A percentile compares a stretch with the other conserved stretches of the same genome.
phyloP scores from a whole-genome alignment of 257 asterid species.

The Rubia yunnanensis region DNA sequence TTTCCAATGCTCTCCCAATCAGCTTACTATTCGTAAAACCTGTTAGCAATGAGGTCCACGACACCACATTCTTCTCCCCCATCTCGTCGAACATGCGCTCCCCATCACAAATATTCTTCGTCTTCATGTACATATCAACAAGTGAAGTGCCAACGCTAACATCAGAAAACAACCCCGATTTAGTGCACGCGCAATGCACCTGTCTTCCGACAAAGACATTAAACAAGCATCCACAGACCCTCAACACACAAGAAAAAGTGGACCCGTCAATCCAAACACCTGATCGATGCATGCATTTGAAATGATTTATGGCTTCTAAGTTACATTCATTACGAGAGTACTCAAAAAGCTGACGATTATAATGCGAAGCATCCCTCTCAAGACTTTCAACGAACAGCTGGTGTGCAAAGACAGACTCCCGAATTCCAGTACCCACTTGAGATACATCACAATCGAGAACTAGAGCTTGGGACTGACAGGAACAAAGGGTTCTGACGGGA shows the following conservation, averaged over 20 bases:
- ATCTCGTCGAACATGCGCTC: slow-evolving; percentile 62
- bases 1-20: slow-evolving; percentile 30
- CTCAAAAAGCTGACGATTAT: slow-evolving; percentile 56
- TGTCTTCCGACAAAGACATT: slow-evolving; percentile 45
- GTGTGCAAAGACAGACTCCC: slow-evolving; percentile 20
- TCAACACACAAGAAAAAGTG: slow-evolving; percentile 60
- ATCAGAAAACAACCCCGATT: slow-evolving; percentile 50
- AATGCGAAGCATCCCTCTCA: slow-evolving; percentile 35
- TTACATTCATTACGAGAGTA: slow-evolving; percentile 41
- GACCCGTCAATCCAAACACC: slow-evolving; percentile 50
- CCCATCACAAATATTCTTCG: slow-evolving; percentile 39
- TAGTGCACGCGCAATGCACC: slow-evolving; percentile 63
- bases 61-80: slow-evolving; percentile 63
- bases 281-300: slow-evolving; percentile 32
- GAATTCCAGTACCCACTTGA: neutral
- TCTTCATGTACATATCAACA: slow-evolving; percentile 73
- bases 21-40: slow-evolving; percentile 55
- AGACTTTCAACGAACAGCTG: slow-evolving; percentile 44
- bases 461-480: slow-evolving; percentile 17
- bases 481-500: slow-evolving; percentile 19
- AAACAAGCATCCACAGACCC: slow-evolving; percentile 48
- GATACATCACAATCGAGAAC: slow-evolving; percentile 20
- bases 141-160: slow-evolving; percentile 85
- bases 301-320: slow-evolving; percentile 44
- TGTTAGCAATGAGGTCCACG: slow-evolving; percentile 77